Percentiles rank a stretch among this genome's conserved stretches.
Evolutionary conservation across 495 filamentous ascomycete species (phyloP).

Genomic region (Trichocladium uniseriatum): DNA sequence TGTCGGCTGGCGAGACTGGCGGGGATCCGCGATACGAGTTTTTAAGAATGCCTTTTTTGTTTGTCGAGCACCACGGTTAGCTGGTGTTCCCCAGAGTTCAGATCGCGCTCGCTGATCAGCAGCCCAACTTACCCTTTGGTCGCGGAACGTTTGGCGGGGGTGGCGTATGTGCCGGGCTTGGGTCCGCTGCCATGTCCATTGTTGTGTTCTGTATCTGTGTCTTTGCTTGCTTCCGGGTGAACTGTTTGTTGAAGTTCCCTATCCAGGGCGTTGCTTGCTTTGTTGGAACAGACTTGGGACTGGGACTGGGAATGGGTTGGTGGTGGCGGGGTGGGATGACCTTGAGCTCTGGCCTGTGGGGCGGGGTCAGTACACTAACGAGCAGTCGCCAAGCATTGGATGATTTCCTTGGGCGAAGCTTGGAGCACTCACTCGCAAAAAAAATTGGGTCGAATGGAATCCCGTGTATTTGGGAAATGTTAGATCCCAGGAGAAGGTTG

Average conservation of each 20-base stretch:
- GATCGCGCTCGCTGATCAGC: neutral
- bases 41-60: constrained; percentile 79
- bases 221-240: too few species aligned
- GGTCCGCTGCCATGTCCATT: constrained; percentile 4
- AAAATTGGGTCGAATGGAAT: too few species aligned
- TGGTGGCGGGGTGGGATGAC: neutral
- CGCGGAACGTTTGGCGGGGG: constrained; percentile 47
- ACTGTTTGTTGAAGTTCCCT: neutral
- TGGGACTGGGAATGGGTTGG: neutral
- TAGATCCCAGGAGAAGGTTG: too few species aligned
- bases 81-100: neutral
- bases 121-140: constrained; percentile 57
- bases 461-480: too few species aligned
- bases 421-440: neutral
- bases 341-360: neutral
- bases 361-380: neutral
- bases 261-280: neutral
- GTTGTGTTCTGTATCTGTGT: neutral
- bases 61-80: neutral
- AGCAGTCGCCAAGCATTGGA: neutral
- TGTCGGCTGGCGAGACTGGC: constrained; percentile 36
- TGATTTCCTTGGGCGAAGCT: too few species aligned
- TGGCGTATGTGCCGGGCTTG: constrained; percentile 31
- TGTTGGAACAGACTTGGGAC: too few species aligned
- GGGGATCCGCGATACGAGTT: constrained; percentile 62